phyloP scores from a whole-genome alignment of 177 flowering plant species.

The Vitis hybrid region DNA sequence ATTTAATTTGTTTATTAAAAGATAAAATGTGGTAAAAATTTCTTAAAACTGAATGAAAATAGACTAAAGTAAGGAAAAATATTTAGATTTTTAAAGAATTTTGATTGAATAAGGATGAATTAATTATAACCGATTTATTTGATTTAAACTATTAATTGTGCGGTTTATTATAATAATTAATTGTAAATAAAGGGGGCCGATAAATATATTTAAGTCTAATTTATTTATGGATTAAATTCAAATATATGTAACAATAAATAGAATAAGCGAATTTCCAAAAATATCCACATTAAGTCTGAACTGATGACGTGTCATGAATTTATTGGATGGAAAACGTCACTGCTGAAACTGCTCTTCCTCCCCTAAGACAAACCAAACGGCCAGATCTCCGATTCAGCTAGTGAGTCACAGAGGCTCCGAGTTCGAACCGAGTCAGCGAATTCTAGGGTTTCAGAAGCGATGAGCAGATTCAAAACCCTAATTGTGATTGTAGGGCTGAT shows the following conservation, averaged over 20 bases:
- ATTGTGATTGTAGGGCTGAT: slow-evolving; percentile 6
- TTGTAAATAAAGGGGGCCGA: too few relatives aligned
- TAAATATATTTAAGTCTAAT: too few relatives aligned
- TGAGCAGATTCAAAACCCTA: neutral
- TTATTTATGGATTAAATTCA: neutral
- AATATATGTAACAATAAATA: neutral
- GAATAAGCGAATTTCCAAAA: neutral
- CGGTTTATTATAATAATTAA: too few relatives aligned
- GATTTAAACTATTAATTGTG: too few relatives aligned
- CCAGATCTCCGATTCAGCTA: neutral
- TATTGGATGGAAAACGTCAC: neutral
- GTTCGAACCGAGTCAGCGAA: neutral
- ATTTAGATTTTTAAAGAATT: too few relatives aligned
- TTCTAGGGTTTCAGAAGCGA: neutral
- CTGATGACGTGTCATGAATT: neutral
- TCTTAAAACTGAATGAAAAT: too few relatives aligned
- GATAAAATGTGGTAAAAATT: too few relatives aligned
- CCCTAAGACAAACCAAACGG: neutral
- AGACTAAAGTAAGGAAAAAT: too few relatives aligned
- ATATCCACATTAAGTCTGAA: neutral
- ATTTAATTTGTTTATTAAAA: too few relatives aligned
- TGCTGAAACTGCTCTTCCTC: neutral
- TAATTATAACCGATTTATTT: too few relatives aligned
- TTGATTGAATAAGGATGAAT: too few relatives aligned
- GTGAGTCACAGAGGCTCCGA: neutral